Base-by-base conservation (phyloP, 331 rosid genomes). In the Malus hybrid region DNA sequence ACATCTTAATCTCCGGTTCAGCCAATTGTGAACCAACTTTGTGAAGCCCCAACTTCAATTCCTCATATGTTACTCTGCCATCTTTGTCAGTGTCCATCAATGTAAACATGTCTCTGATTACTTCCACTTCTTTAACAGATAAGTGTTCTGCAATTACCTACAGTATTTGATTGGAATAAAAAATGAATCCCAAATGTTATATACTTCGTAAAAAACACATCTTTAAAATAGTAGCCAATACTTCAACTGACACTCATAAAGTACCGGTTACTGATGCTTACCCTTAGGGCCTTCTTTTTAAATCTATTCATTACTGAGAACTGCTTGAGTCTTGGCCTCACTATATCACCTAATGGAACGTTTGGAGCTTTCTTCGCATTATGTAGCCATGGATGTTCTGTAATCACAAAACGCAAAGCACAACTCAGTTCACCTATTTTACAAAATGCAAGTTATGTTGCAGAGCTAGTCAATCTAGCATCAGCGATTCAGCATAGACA, bases 71-170 rank as follows among this genome's bases (percentile, higher is more conserved):
- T 81, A 95, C 87, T 79, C 79, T 88, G 64, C 99, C 99, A 82
- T 95, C 96, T 81, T 80, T 87, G 83, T 95, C 97, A 12, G 89
- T 89, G 78, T 95, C 99, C 99, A 95, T 95, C 82, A 92, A 76
- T 26, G 92, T 76, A 82, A 95, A 95, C 97, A 95, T 95, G 74
- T 95, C 99, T 83, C 76, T 90, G 79, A 95, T 95, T 77, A 95
- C 92, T 86, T 95, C 99, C 46, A 95, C 99, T 86, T 95, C 99
- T 85, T 92, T 94, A 60, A 92, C 85, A 48, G 99, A 90, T 64
- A 95, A 88, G 88, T 95, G 96, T 71, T 92, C 96, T 10, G 99
- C 99, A 62, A 95, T 95, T 63, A 95, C 99, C 99, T 95, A 83
- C 67, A 87, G 9, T 57, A 80, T 71, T 77, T 53, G 57, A 79